Evolutionary conservation across 805 yeast genomes (phyloP).

Genomic region (Priceomyces castillae): DNA sequence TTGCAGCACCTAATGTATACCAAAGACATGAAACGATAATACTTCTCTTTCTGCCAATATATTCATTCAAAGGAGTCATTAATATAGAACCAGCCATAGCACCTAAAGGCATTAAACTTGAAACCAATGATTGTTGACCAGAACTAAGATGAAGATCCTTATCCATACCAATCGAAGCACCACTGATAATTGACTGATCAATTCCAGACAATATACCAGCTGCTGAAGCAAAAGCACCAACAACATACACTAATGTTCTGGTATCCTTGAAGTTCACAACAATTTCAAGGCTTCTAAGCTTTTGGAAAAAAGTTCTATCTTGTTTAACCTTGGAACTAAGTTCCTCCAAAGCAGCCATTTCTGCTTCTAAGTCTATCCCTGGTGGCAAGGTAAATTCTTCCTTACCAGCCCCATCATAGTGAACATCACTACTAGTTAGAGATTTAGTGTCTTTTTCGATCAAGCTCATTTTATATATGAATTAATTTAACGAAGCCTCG

Average conservation of each 20-base stretch:
- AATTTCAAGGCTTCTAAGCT: constrained; percentile 34
- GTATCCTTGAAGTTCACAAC: constrained; percentile 44
- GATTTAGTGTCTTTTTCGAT: background rate
- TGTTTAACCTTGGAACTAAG: constrained; percentile 26
- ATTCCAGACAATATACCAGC: constrained; percentile 67
- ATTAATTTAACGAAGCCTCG: background rate
- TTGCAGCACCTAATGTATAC: constrained; percentile 59
- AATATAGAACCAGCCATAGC: constrained; percentile 62
- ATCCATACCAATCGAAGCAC: constrained; percentile 55
- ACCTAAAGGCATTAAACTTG: constrained; percentile 66
- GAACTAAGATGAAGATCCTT: constrained; percentile 37
- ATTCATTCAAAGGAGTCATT: constrained; percentile 57
- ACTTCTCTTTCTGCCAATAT: constrained; percentile 54
- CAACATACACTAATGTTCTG: constrained; percentile 43
- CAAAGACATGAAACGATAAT: constrained; percentile 55
- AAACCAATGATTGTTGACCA: constrained; percentile 50
- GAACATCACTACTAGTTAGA: background rate
- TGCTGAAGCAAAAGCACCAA: constrained; percentile 55
- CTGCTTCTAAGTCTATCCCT: constrained; percentile 26
- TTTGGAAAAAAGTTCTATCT: constrained; percentile 35
- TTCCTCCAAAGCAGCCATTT: constrained; percentile 33
- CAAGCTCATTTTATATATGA: background rate
- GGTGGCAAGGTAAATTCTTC: background rate
- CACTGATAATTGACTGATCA: constrained; percentile 66
- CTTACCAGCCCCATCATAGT: background rate